Base-by-base conservation (phyloP, 768 basidiomycete species). In the Rhizopogon rudus region DNA sequence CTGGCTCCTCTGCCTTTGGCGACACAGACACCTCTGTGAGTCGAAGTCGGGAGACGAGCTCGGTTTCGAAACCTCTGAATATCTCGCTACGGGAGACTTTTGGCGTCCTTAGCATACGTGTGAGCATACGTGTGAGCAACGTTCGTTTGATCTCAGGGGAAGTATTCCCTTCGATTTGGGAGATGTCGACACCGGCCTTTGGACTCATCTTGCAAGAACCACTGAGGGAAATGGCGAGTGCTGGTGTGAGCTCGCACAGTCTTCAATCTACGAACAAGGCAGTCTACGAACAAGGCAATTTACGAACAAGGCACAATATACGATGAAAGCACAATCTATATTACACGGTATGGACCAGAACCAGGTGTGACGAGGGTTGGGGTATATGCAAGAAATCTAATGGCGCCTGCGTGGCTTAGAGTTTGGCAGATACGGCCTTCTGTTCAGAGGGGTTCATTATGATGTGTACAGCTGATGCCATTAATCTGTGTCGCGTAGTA, bases 401-500 rank as follows among this genome's bases (percentile, higher is more conserved):
- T 25, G 25, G 4, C 25, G 25, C 25, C 25, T 25, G 4, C 25
- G 25, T 25, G 4, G 4, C 25, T 67, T 46, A 67, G 17, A 62
- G 64, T 41, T 63, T 69, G 53, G 54, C 63, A 17, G 48, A 22
- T 12, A 3, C 4, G 25, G 16, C 37, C 16, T 20, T 54, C 40
- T 58, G 55, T 22, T 46, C 7, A 8, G 80, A 79, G 1, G 81
- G 75, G 20, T 68, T 61, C 82, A 83, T 82, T 58, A 81, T 83
- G 52, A 78, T 72, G 45, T 84, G 82, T 1, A 77, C 73, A 1
- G 79, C 82, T 1, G 82, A 82, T 6, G 76, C 78, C 8, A 81
- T 77, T 5, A 85, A 68, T 10, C 81, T 76, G 56, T 76, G 77
- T 56, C 75, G 69, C 1, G 78, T 82, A 13, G 65, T 66, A 53